Evolutionary conservation across 202 grass and related monocot species (phyloP).

Genomic region (Hordeum pubiflorum): DNA sequence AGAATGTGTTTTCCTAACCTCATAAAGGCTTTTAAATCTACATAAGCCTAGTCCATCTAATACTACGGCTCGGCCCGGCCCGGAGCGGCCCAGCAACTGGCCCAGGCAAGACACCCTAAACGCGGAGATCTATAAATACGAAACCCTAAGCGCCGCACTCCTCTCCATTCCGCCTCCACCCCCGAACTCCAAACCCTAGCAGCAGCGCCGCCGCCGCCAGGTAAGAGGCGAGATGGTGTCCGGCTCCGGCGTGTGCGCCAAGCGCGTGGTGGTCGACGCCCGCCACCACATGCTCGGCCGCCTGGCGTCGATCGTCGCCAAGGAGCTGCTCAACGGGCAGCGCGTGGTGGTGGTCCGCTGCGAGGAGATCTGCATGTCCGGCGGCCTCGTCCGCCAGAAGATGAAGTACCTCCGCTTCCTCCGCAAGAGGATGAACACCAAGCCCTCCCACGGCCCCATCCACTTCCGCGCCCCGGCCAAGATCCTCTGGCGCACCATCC

Average conservation of each 20-base stretch:
- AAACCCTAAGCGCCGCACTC: slow-evolving; percentile 17
- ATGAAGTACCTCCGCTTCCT: slow-evolving; percentile 99
- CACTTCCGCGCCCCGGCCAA: slow-evolving; percentile 88
- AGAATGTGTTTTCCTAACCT: background rate
- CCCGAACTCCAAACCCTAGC: slow-evolving; percentile 16
- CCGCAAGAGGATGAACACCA: slow-evolving; percentile 98
- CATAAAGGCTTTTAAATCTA: background rate
- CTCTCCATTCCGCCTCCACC: slow-evolving; percentile 5
- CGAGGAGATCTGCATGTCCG: slow-evolving; percentile 98
- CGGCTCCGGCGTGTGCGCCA: slow-evolving; percentile 64
- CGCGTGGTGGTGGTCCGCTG: slow-evolving; percentile 87
- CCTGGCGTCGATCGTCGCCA: slow-evolving; percentile 73
- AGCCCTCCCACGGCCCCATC: slow-evolving; percentile 94
- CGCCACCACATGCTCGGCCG: slow-evolving; percentile 97
- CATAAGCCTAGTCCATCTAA: background rate
- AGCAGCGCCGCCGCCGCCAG: slow-evolving; percentile 31
- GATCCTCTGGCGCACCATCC: slow-evolving; percentile 96
- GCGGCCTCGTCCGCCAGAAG: slow-evolving; percentile 91
- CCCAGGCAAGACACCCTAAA: background rate
- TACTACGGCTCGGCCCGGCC: background rate
- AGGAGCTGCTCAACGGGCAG: slow-evolving; percentile 97
- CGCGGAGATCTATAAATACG: slow-evolving; percentile 23
- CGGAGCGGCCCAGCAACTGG: background rate
- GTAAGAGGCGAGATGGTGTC: slow-evolving; percentile 62
- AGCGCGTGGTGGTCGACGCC: slow-evolving; percentile 71